These are phyloP conservation scores for Globisporangium perplexum DNA, from an alignment of 352 stramenopile species.

Conservation along the genomic window DNA sequence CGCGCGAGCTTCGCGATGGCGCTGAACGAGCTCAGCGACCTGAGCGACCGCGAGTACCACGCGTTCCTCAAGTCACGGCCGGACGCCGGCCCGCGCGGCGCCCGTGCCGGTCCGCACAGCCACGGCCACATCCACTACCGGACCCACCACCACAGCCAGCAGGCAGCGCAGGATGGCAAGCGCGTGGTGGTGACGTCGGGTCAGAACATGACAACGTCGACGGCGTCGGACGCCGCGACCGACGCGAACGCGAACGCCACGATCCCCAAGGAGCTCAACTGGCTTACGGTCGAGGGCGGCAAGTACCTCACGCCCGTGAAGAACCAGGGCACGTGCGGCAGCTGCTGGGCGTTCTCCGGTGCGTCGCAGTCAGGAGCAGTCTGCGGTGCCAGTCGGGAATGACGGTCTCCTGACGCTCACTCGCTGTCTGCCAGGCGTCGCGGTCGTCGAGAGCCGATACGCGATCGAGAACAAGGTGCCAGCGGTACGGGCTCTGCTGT, in stretches of 20 bases:
- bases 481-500: conserved; percentile 24
- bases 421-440: conserved; percentile 26
- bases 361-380: too few relatives aligned
- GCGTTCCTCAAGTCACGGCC: conserved; percentile 46
- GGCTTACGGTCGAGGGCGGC: conserved; percentile 57
- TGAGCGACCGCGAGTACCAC: conserved; percentile 61
- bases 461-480: conserved; percentile 72
- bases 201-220: conserved; percentile 3
- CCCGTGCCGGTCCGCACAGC: neutral
- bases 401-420: neutral
- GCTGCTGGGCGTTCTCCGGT: conserved; percentile 91
- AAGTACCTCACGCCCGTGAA: conserved; percentile 90
- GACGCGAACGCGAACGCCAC: conserved; percentile 15
- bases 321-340: conserved; percentile 91
- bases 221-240: neutral
- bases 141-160: neutral
- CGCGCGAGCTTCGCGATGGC: conserved; percentile 42
- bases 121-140: conserved; percentile 4
- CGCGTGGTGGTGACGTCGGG: neutral
- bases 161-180: neutral
- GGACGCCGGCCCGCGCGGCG: conserved; percentile 14
- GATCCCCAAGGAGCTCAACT: conserved; percentile 54
- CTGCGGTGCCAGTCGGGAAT: too few relatives aligned
- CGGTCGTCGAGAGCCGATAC: conserved; percentile 64
- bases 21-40: conserved; percentile 64